A percentile compares a stretch with the other conserved stretches of the same genome.
Evolutionary conservation across 192 early-diverging fungal species (phyloP).

Genomic region (Geosiphon pyriformis): DNA sequence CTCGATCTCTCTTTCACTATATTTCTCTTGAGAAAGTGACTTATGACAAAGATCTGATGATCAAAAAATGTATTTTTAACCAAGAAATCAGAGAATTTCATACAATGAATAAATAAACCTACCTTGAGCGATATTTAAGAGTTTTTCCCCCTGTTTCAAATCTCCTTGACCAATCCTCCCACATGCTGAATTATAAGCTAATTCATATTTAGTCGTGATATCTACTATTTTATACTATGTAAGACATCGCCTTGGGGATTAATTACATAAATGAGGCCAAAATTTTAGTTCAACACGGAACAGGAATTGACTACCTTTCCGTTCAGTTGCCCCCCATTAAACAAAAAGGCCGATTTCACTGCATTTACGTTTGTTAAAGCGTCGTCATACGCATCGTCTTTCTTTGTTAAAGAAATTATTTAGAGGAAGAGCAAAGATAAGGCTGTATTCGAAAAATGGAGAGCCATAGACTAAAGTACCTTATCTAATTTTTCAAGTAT

Average conservation of each 20-base stretch:
- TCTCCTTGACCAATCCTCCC: constrained; percentile 48
- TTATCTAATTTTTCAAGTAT: constrained; percentile 39
- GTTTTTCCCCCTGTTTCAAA: constrained; percentile 42
- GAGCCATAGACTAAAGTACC: background rate
- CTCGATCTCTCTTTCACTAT: constrained; percentile 59
- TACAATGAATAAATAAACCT: constrained; percentile 20
- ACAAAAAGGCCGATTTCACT: constrained; percentile 46
- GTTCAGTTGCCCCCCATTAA: constrained; percentile 30
- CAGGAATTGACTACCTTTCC: constrained; percentile 25
- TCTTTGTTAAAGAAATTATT: background rate
- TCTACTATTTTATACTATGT: constrained; percentile 28
- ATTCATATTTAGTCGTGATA: constrained; percentile 51
- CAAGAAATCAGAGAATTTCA: constrained; percentile 13
- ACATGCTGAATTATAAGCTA: constrained; percentile 64
- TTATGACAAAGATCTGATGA: constrained; percentile 41
- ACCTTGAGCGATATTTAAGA: constrained; percentile 55
- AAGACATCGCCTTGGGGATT: background rate
- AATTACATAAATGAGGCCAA: background rate
- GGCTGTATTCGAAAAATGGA: background rate
- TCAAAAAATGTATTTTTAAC: constrained; percentile 21
- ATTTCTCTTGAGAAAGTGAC: constrained; percentile 43
- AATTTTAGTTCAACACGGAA: background rate
- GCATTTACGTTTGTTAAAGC: constrained; percentile 48
- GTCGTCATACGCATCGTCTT: constrained; percentile 41
- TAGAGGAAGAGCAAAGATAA: background rate